phyloP scores from a whole-genome alignment of 495 filamentous ascomycete genomes.

The Aspergillus heteromorphus region DNA sequence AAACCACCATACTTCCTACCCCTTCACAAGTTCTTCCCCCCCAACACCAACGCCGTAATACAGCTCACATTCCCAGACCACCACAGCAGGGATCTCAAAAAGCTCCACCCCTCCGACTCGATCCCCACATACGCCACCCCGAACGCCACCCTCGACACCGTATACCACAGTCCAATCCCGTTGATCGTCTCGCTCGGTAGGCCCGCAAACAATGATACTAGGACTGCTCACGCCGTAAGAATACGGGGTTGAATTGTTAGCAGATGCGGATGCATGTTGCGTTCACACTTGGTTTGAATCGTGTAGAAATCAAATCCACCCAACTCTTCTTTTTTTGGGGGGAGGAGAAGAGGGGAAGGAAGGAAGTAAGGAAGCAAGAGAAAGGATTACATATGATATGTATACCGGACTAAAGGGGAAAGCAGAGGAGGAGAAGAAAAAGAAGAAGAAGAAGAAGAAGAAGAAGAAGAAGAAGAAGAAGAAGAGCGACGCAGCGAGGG shows the following conservation, averaged over 20 bases:
- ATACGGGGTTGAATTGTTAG: too few relatives aligned
- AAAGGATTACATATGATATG: background rate
- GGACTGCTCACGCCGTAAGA: slow-evolving; percentile 14
- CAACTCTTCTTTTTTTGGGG: too few relatives aligned
- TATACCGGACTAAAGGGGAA: too few relatives aligned
- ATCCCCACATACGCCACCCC: slow-evolving; percentile 36
- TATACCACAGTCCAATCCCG: slow-evolving; percentile 38
- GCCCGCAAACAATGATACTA: slow-evolving; percentile 28
- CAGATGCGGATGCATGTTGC: too few relatives aligned
- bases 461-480: background rate
- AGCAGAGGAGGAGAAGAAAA: too few relatives aligned
- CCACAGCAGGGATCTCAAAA: slow-evolving; percentile 39
- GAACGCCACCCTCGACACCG: slow-evolving; percentile 35
- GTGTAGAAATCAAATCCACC: background rate
- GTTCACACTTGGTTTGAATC: background rate
- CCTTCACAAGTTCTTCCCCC: slow-evolving; percentile 25
- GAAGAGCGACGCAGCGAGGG: background rate
- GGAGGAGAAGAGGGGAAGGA: too few relatives aligned
- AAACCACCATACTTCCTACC: too few relatives aligned
- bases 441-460: too few relatives aligned
- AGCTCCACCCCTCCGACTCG: slow-evolving; percentile 27
- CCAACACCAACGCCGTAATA: slow-evolving; percentile 25
- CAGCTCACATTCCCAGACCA: slow-evolving; percentile 44
- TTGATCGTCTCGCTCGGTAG: slow-evolving; percentile 37
- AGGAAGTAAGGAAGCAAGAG: background rate